Base-by-base conservation (phyloP, 371 early-diverging fungal genomes). In the Batkoa obscura region DNA sequence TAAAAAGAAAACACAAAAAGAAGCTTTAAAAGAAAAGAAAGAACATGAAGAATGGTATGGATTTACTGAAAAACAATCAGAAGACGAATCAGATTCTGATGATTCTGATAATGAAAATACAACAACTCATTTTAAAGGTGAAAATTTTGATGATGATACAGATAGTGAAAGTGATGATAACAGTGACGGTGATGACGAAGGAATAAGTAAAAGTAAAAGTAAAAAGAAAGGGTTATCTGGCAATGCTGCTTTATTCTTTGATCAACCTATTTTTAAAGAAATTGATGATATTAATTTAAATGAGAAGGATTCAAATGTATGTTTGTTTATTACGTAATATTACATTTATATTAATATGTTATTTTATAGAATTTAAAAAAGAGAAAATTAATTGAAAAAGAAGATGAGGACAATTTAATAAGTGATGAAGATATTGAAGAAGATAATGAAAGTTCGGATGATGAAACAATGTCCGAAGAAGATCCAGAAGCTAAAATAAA, bases 211-310 rank as follows among this genome's bases (percentile, higher is more conserved):
- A 42, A 69, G 68, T n/a, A 71, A 70, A 2, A 63, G 62, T 1
- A 75, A 67, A 59, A 65, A 89, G 23, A 88, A 88, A 8, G 3
- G 10, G 9, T 31, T 38, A n/a, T 53, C 53, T 31, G 34, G 50
- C 8, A 78, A 79, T 8, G 90, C 95, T 12, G 74, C 80, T 30
- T 71, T 88, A 72, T 93, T 90, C 72, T 93, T 94, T 70, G 87
- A 90, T 63, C 90, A 91, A 64, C 88, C 90, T 2, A 61, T 92
- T 31, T 94, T 94, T 70, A 79, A 88, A 62, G 74, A 71, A 33
- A 60, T 80, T 39, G 69, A 69, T 35, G 63, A 66, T n/a, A n/a
- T n/a, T n/a, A n/a, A n/a, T n/a, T n/a, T n/a, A n/a, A n/a, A n/a
- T n/a, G n/a, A n/a, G n/a, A 8, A 67, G 68, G 72, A 75, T 8